Conservation (phyloP, 306 rosid species). For the Citrullus amarus region DNA sequence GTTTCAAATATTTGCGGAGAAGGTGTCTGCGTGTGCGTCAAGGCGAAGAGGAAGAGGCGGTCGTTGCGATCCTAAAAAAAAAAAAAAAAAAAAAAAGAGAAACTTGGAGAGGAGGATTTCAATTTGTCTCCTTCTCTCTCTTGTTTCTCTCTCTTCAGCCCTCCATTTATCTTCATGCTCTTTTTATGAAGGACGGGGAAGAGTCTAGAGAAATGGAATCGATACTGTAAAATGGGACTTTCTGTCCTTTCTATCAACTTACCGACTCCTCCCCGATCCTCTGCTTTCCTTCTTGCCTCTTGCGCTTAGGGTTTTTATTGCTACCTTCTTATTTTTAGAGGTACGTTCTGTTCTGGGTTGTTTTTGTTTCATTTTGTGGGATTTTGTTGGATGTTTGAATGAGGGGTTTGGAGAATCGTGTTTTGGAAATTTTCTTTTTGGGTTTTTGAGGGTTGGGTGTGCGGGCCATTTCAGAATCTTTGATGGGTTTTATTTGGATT, state of each 20-base stretch:
- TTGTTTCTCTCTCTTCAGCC: not conserved
- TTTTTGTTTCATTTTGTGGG: not conserved
- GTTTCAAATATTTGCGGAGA: constrained; percentile 27
- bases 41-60: constrained; percentile 28
- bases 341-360: not conserved
- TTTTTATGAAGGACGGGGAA: constrained; percentile 9
- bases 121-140: not conserved
- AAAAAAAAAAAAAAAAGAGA: not conserved
- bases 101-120: constrained; percentile 17
- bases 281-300: not conserved
- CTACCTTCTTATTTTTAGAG: not conserved
- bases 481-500: not conserved
- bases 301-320: not conserved
- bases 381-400: not conserved
- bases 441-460: not conserved
- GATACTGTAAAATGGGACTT: not conserved
- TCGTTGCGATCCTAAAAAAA: constrained; percentile 1
- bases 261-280: constrained; percentile 2
- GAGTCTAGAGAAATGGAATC: not conserved
- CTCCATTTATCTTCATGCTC: not conserved
- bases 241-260: not conserved
- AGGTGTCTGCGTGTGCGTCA: constrained; percentile 7
- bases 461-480: not conserved
- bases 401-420: not conserved
- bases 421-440: not conserved